Conservation (phyloP, 192 early-diverging fungal genomes). For the Coemansia sp. region DNA sequence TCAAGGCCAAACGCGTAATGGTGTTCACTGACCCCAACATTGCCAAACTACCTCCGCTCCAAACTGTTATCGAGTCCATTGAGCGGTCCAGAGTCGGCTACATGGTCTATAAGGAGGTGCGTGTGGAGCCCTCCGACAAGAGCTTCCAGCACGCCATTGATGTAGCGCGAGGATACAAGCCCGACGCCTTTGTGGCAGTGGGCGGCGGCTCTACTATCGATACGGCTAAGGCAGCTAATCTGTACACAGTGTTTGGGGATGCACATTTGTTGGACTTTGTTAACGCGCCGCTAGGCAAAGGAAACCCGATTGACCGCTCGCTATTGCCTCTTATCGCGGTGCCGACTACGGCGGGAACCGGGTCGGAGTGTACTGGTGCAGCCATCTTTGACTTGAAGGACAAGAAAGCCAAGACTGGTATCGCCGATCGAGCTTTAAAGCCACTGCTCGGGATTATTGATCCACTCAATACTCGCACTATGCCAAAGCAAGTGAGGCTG, state of each 20-base stretch:
- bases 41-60: conserved; percentile 70
- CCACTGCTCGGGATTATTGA: conserved; percentile 86
- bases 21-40: conserved; percentile 81
- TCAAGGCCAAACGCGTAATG: conserved; percentile 77
- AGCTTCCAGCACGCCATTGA: conserved; percentile 82
- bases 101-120: conserved; percentile 73
- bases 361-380: conserved; percentile 87
- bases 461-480: conserved; percentile 81
- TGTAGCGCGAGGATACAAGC: conserved; percentile 67
- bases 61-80: conserved; percentile 75
- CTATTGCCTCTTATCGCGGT: conserved; percentile 79
- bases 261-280: conserved; percentile 90
- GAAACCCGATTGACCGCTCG: conserved; percentile 67
- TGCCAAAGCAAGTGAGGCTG: conserved; percentile 83
- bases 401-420: conserved; percentile 84
- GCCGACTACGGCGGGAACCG: conserved; percentile 70
- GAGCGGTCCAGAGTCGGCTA: conserved; percentile 64
- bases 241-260: conserved; percentile 77
- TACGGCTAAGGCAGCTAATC: conserved; percentile 87
- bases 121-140: conserved; percentile 80
- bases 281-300: conserved; percentile 88
- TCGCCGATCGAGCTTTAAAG: conserved; percentile 79
- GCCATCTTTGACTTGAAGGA: conserved; percentile 91
- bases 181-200: conserved; percentile 86
- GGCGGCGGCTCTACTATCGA: conserved; percentile 91